Percentiles rank a stretch among this genome's conserved stretches.
Conservation (phyloP, 306 rosid species). For the Cucurbita ficifolia region DNA sequence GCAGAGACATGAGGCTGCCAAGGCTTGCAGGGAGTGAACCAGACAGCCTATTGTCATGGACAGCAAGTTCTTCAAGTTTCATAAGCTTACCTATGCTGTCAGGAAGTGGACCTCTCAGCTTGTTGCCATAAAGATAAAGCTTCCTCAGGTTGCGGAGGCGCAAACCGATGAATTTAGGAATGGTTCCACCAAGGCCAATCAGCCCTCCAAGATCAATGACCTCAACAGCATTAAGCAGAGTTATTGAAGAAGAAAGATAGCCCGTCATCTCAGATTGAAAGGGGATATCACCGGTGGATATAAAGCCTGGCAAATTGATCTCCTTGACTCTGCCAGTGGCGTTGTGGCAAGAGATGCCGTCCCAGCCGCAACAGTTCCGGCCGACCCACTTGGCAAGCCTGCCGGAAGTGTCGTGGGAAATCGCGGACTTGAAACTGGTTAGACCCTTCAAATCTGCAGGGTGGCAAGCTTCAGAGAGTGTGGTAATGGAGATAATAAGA, state of each 20-base stretch:
- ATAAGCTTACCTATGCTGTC: conserved; percentile 44
- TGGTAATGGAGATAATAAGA: conserved; percentile 13
- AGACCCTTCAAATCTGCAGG: conserved; percentile 41
- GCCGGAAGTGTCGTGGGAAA: conserved; percentile 42
- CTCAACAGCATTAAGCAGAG: conserved; percentile 41
- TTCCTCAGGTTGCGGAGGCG: conserved; percentile 33
- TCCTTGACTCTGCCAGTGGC: conserved; percentile 39
- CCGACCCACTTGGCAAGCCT: conserved; percentile 41
- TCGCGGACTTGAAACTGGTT: conserved; percentile 38
- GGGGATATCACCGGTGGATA: conserved; percentile 20
- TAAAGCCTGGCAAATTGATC: conserved; percentile 41
- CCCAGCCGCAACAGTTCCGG: conserved; percentile 42
- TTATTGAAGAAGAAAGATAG: conserved; percentile 32
- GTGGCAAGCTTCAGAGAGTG: conserved; percentile 26
- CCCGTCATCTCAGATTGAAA: conserved; percentile 47
- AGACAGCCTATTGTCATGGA: conserved; percentile 67
- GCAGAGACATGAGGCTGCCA: conserved; percentile 61
- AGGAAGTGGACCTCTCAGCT: conserved; percentile 45
- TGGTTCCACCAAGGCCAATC: background rate
- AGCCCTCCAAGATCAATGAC: conserved; percentile 20
- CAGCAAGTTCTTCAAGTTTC: conserved; percentile 29
- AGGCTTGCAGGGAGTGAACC: conserved; percentile 57
- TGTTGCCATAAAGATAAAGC: conserved; percentile 44
- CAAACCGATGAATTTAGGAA: background rate
- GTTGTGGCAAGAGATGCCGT: conserved; percentile 45